Evolutionary conservation across 805 yeast genomes (phyloP), one percentile per base, ranked within the genome.

Genomic region (Candida morakotiae): DNA sequence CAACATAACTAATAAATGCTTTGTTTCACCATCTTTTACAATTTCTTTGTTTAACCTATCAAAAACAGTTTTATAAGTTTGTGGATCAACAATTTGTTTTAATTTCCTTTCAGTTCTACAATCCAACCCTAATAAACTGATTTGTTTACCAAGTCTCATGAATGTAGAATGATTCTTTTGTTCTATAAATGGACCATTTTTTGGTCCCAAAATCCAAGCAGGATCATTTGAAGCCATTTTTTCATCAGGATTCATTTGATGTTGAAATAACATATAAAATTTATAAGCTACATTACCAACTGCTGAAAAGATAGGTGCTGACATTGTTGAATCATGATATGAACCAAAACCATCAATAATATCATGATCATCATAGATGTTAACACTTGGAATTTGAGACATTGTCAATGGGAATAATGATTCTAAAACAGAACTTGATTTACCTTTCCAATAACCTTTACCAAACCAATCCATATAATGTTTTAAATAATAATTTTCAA

Each of bases 331-430:
- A 46, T 87, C 84, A 34, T 71, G 69, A 58, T 91, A 91, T 0
- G 96, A 85, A 2, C 98, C 98, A 62, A 79, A 91, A 2, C 98
- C 98, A 55, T 91, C 98, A 47, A 93, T 89, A 36, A 91, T 86
- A 58, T 93, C 98, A 61, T 91, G 98, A 58, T 91, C 98, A 58
- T 91, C 98, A 62, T 67, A 89, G 22, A 91, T 77, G 58, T 89
- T 91, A 38, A 91, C 70, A 24, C 83, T 74, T 5, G 98, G 98
- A 44, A 91, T 89, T 32, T 78, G 77, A 0, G 94, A 80, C 67
- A 84, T 62, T 3, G 97, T 86, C 25, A 75, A 54, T 1, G 96
- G 93, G 49, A 79, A 81, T 35, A 79, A 64, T 1, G 71, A 43
- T 56, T 88, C 95, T 25, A 76, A 56, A 1, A 94, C 82, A 31